Evolutionary conservation across 179 eudicot genomes (phyloP), one percentile per base, ranked within the genome.

Genomic region (Nepenthes alata): DNA sequence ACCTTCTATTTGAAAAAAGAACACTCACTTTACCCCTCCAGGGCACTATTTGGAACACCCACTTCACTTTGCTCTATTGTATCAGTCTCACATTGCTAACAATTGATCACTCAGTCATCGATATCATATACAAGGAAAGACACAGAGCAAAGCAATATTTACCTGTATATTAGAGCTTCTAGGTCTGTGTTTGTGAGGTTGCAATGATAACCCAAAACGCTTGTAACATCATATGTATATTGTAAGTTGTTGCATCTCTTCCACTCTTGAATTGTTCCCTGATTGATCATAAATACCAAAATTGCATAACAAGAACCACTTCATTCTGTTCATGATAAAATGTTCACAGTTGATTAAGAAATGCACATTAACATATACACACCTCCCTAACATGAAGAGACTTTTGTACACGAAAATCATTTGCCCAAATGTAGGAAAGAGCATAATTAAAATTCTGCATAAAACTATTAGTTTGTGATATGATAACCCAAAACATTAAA

Each of bases 371-470:
- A 13, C 6, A 12, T 0, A 5, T 37, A 48, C 59, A 3, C 49
- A 70, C 74, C 59, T 41, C 35, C 38, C 63, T 63, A 54, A 70
- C 69, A 53, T 61, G 48, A 11, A 70, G 67, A 64, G 74, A 69
- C 11, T 64, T 68, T 55, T 66, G 69, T 11, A 70, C 74, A 47
- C 53, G 12, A 47, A 51, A 9, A 55, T 64, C 55, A 25, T 70
- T 70, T 15, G 65, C 62, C 74, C 74, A 70, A n/a, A 53, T 44
- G 34, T 63, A 57, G 35, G 72, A 55, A 0, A 68, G 66, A 36
- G 60, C 53, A 39, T 62, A 68, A 11, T 68, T 56, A 11, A 68
- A 68, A 13, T 68, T 68, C 69, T 70, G 61, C 13, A 45, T 41
- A 41, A 41, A 41, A 41, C 45, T 41, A 7, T 41, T 41, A 41